A percentile compares a stretch with the other conserved stretches of the same genome.
Evolutionary conservation across 768 basidiomycete species (phyloP).

Genomic region (Mycena albidolilacea): DNA sequence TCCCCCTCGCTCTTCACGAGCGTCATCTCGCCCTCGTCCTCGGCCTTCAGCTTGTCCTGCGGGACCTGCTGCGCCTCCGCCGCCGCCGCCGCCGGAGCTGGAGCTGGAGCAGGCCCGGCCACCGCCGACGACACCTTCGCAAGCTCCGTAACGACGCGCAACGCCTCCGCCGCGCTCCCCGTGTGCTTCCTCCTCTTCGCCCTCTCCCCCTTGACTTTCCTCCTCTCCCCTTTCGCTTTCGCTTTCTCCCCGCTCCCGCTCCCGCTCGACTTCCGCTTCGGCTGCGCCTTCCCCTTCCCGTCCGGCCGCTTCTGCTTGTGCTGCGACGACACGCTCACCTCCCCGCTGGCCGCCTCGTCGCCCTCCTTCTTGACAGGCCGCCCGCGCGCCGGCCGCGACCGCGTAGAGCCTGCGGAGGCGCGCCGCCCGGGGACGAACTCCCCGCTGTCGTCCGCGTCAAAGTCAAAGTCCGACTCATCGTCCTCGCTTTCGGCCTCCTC

Average conservation of each 20-base stretch:
- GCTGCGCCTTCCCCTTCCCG: neutral
- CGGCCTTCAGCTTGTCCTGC: no score
- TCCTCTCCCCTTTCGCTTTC: neutral
- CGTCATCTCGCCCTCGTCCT: no score
- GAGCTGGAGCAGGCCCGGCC: no score
- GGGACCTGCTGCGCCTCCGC: no score
- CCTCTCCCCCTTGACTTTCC: neutral
- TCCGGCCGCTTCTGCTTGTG: neutral
- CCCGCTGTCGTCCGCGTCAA: slow-evolving; percentile 30
- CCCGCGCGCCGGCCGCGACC: no score
- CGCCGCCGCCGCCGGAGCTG: no score
- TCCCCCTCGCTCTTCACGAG: no score
- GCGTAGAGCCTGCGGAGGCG: neutral
- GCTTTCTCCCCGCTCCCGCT: neutral
- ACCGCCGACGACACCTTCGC: neutral
- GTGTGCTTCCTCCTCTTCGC: slow-evolving; percentile 7
- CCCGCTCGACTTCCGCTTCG: slow-evolving; percentile 7
- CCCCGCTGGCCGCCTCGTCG: neutral
- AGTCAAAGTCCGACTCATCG: slow-evolving; percentile 13
- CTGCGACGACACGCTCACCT: neutral
- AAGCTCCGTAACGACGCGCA: slow-evolving; percentile 32
- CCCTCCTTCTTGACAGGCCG: no score
- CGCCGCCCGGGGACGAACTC: slow-evolving; percentile 38
- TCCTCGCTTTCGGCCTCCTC: neutral
- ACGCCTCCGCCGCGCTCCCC: slow-evolving; percentile 37